Evolutionary conservation across 2,329 filamentous ascomycete genomes (phyloP).

Genomic region (Sordariomycetes sp.): DNA sequence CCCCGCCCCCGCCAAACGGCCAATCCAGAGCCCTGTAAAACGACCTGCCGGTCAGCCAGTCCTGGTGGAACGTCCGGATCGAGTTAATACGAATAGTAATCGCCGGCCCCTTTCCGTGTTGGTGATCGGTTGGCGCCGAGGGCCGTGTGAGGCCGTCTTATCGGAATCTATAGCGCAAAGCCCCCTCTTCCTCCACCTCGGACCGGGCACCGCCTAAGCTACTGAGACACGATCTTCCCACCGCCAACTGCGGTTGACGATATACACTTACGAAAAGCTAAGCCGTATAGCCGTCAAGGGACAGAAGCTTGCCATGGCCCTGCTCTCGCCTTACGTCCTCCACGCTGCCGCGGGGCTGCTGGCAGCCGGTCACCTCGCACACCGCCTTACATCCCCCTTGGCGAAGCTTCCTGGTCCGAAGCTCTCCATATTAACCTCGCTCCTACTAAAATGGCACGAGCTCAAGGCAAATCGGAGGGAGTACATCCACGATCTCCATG

Average conservation of each 20-base stretch:
- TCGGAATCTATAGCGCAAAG: background rate
- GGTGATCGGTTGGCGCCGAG: background rate
- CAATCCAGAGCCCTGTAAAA: background rate
- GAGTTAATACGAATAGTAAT: background rate
- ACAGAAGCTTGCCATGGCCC: background rate
- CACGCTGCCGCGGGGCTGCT: slow-evolving; percentile 14
- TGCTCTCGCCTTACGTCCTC: slow-evolving; percentile 17
- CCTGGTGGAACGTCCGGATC: background rate
- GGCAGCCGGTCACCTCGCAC: slow-evolving; percentile 13
- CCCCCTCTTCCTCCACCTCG: background rate
- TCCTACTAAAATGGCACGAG: slow-evolving; percentile 44
- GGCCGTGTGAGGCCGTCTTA: background rate
- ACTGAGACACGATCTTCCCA: no score
- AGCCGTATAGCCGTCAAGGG: background rate
- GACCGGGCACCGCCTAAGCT: no score
- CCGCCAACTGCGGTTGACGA: no score
- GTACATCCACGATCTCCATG: slow-evolving; percentile 48
- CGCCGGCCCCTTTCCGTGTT: background rate
- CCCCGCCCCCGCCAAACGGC: background rate
- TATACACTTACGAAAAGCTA: background rate
- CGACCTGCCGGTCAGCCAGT: background rate
- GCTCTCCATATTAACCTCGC: slow-evolving; percentile 36
- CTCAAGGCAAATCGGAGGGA: slow-evolving; percentile 39
- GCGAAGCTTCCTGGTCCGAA: slow-evolving; percentile 35
- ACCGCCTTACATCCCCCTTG: slow-evolving; percentile 20